Conservation (phyloP, 177 flowering plant genomes). For the Telopea speciosissima region DNA sequence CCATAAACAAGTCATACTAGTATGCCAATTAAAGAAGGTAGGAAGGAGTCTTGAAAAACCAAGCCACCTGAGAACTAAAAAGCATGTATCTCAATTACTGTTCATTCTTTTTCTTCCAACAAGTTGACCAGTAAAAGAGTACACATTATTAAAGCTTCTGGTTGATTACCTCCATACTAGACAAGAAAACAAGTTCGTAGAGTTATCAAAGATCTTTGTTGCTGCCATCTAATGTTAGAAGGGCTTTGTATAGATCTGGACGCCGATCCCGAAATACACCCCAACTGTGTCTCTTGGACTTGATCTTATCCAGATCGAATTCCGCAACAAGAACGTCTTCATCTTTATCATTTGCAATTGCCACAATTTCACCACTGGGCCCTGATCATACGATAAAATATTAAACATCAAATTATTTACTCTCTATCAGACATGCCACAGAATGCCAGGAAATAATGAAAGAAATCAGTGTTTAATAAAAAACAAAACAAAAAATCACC, state of each 20-base stretch:
- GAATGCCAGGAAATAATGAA: background rate
- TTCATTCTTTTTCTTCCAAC: background rate
- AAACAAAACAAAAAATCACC: slow-evolving; percentile 32
- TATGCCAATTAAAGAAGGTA: too few relatives aligned
- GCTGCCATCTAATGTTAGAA: slow-evolving; percentile 83
- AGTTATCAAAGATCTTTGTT: slow-evolving; percentile 19
- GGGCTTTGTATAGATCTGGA: slow-evolving; percentile 88
- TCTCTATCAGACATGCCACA: background rate
- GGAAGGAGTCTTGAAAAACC: too few relatives aligned
- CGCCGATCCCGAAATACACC: slow-evolving; percentile 92
- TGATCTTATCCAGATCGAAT: slow-evolving; percentile 76
- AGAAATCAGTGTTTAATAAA: background rate
- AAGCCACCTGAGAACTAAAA: too few relatives aligned
- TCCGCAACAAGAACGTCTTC: slow-evolving; percentile 76
- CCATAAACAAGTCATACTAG: too few relatives aligned
- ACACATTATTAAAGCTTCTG: background rate
- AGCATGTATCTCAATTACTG: background rate
- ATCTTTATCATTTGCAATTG: slow-evolving; percentile 63
- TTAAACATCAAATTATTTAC: background rate
- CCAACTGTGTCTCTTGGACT: slow-evolving; percentile 79
- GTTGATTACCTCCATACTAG: slow-evolving; percentile 8
- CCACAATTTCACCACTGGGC: slow-evolving; percentile 87
- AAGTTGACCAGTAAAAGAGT: background rate
- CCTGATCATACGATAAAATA: slow-evolving; percentile 36
- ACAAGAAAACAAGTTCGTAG: background rate